Conservation (phyloP, 345 rosid species). For the Acer campestre region DNA sequence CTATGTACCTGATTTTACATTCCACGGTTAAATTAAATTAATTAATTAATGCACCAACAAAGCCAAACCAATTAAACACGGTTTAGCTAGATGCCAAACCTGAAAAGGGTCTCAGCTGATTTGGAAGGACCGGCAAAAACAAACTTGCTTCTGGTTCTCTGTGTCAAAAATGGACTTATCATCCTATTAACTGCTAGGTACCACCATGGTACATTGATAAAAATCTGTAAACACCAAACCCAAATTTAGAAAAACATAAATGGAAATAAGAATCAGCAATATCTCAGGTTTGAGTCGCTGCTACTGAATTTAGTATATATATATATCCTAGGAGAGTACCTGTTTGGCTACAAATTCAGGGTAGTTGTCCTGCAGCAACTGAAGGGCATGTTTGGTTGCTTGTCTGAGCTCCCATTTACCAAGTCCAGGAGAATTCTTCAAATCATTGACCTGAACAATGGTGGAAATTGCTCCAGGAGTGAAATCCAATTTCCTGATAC, state of each 20-base stretch:
- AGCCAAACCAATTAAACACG: background rate
- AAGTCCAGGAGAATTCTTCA: slow-evolving; percentile 85
- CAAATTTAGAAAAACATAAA: background rate
- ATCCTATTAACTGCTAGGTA: slow-evolving; percentile 58
- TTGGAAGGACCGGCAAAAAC: slow-evolving; percentile 61
- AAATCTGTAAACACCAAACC: slow-evolving; percentile 45
- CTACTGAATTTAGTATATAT: no score
- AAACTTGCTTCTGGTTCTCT: slow-evolving; percentile 75
- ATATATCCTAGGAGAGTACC: slow-evolving; percentile 33
- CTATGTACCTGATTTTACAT: slow-evolving; percentile 50
- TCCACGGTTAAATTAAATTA: background rate
- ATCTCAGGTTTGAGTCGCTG: no score
- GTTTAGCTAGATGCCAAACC: slow-evolving; percentile 31
- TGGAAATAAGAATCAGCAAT: background rate
- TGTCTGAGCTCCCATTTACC: slow-evolving; percentile 76
- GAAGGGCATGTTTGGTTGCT: slow-evolving; percentile 80
- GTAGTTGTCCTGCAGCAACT: slow-evolving; percentile 88
- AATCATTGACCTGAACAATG: slow-evolving; percentile 81
- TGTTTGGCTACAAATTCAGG: slow-evolving; percentile 96
- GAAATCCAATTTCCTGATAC: slow-evolving; percentile 87
- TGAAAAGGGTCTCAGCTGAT: slow-evolving; percentile 77
- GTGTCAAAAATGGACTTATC: slow-evolving; percentile 75
- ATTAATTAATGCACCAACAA: background rate
- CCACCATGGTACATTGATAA: slow-evolving; percentile 86
- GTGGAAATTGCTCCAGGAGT: slow-evolving; percentile 65